A percentile compares a stretch with the other conserved stretches of the same genome.
Evolutionary conservation across 2,329 filamentous ascomycete genomes (phyloP).

Genomic region (Delphinella strobiligena): DNA sequence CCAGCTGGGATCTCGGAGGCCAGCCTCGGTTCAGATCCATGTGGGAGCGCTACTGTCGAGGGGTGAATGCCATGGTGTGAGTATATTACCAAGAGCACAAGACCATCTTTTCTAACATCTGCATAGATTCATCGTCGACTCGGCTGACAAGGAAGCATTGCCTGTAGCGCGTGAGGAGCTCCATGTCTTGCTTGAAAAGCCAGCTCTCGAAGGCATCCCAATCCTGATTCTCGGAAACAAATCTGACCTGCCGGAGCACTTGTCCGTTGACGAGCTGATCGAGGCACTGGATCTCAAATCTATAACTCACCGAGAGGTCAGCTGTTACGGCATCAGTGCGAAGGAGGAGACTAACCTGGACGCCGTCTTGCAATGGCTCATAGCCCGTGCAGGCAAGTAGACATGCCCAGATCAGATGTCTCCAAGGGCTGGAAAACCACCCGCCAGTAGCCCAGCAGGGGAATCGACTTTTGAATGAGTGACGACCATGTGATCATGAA

Average conservation of each 20-base stretch:
- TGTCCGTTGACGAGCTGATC: constrained; percentile 91
- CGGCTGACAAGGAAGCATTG: constrained; percentile 70
- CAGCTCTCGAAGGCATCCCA: constrained; percentile 76
- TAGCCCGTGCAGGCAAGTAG: constrained; percentile 70
- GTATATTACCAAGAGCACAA: constrained; percentile 13
- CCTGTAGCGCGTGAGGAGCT: constrained; percentile 82
- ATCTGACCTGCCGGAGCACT: constrained; percentile 80
- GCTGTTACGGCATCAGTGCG: constrained; percentile 96
- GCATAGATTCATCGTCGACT: constrained; percentile 81
- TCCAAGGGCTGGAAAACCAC: no score
- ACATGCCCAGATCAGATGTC: background rate
- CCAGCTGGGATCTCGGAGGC: constrained; percentile 87
- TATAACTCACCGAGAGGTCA: constrained; percentile 86
- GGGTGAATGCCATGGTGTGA: constrained; percentile 90
- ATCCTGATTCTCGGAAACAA: constrained; percentile 94
- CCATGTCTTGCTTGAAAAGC: constrained; percentile 75
- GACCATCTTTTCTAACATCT: constrained; percentile 5
- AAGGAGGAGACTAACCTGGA: constrained; percentile 99
- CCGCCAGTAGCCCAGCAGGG: no score
- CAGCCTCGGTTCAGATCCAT: constrained; percentile 95
- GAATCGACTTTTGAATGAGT: no score
- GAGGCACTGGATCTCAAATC: constrained; percentile 81
- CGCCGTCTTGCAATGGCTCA: constrained; percentile 90
- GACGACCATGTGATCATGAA: background rate
- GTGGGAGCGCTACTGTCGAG: constrained; percentile 98